Evolutionary conservation across 2,329 filamentous ascomycete genomes (phyloP), one percentile per base, ranked within the genome.

Genomic region (Drechslerella coelobrocha): DNA sequence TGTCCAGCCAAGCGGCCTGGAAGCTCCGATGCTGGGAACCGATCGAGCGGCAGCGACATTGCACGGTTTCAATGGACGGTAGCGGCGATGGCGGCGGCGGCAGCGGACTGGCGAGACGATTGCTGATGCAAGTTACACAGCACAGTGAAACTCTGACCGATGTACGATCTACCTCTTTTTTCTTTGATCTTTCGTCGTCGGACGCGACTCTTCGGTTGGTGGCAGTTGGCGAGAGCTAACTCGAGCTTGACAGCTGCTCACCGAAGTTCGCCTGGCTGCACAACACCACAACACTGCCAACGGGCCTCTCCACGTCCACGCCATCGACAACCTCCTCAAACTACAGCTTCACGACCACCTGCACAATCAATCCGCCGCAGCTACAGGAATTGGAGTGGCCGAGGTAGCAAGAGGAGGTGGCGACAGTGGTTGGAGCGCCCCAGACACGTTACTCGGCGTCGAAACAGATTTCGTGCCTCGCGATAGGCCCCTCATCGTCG

Each of bases 11-110:
- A 53, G 12, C 68, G 68, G 31, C 56, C 61, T 24, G 68, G 68
- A 41, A 72, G 61, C 61, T 72, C 68, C 60, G 68, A 72, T 72
- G 68, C 68, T 27, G 68, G 68, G 41, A 72, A 72, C 34, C 45
- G 56, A 48, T 72, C 68, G 31, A 72, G 55, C 41, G 68, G 68
- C 47, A 51, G 65, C 50, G 61, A 61, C 68, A 72, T 72, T 60
- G 21, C 26, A 10, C 19, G 9, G n/a, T 21, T 19, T 6, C 41
- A 17, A 59, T 55, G 53, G 60, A 39, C 10, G 41, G 50, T 27
- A 59, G 53, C 26, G 50, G 53, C 14, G 59, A 10, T 29, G n/a
- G 10, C 4, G 27, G 43, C 8, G 57, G 34, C 8, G 31, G 29
- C 7, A 34, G 53, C 6, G 59, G 66, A 29, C 39, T 71, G 14